Evolutionary conservation across 2,329 filamentous ascomycete species (phyloP).

Genomic region (Claviceps sp.): DNA sequence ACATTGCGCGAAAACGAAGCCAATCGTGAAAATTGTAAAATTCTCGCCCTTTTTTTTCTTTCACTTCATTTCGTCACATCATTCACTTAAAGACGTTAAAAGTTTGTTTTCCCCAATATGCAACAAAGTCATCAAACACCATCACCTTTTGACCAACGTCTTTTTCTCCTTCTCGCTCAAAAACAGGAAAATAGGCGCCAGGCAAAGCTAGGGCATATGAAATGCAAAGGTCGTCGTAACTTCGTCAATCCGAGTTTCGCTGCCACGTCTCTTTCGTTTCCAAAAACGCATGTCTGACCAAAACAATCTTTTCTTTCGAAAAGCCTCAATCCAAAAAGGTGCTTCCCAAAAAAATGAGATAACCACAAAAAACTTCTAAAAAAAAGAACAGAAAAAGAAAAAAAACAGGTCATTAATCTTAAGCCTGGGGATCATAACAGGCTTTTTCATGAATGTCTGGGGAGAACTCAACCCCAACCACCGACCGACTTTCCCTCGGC

Average conservation of each 20-base stretch:
- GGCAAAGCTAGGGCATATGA: conserved; percentile 6
- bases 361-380: too few species aligned
- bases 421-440: conserved; percentile 25
- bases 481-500: conserved; percentile 13
- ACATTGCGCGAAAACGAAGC: too few species aligned
- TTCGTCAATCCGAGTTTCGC: conserved; percentile 20
- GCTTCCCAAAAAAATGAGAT: conserved; percentile 5
- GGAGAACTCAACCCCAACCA: too few species aligned
- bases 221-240: conserved; percentile 18
- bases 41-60: too few species aligned
- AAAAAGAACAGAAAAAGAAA: too few species aligned
- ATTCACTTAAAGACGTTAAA: too few species aligned
- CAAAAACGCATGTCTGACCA: conserved; percentile 7
- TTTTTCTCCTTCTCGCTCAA: conserved; percentile 14
- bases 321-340: conserved; percentile 2
- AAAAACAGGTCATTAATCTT: conserved; percentile 13
- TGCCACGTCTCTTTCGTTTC: conserved; percentile 13
- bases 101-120: conserved; percentile 14
- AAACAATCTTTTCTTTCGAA: too few species aligned
- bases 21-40: too few species aligned
- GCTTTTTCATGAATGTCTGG: conserved; percentile 7
- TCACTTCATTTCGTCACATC: too few species aligned
- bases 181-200: conserved; percentile 10
- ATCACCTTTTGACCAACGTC: conserved; percentile 13
- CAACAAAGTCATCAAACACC: conserved; percentile 20